Conservation (phyloP, 139 green algal genomes). For the Closterium sp. region DNA sequence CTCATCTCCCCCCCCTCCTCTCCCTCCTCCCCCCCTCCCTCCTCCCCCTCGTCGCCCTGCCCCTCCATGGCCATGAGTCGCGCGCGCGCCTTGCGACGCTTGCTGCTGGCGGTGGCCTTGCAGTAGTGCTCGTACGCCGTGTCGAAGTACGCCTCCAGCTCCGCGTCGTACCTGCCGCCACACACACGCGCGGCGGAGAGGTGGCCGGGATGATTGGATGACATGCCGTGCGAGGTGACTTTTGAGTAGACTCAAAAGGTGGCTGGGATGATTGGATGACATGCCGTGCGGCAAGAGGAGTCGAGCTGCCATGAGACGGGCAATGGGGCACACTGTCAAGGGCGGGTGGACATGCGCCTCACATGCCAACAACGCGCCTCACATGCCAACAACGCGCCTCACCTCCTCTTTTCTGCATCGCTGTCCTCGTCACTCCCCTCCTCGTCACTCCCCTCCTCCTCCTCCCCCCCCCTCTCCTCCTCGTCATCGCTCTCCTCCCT, state of each 20-base stretch:
- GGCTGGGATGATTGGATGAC: too few relatives aligned
- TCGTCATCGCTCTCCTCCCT: not conserved
- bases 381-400: not conserved
- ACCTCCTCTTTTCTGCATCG: not conserved
- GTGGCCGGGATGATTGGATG: not conserved
- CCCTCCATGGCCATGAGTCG: constrained; percentile 37
- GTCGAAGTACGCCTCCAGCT: constrained; percentile 83
- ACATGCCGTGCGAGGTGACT: not conserved
- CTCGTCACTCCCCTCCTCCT: constrained; percentile 15
- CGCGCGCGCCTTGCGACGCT: constrained; percentile 11
- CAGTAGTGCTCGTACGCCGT: constrained; percentile 81
- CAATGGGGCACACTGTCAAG: too few relatives aligned
- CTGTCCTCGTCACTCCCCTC: constrained; percentile 5
- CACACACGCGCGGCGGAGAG: not conserved
- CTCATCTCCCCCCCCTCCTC: constrained; percentile 38
- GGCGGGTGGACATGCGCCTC: too few relatives aligned
- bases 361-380: too few relatives aligned
- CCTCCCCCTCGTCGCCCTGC: constrained; percentile 22
- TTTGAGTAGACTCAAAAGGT: too few relatives aligned
- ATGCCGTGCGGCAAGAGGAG: not conserved
- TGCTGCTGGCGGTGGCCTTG: constrained; percentile 45
- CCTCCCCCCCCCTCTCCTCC: not conserved
- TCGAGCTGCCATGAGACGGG: not conserved
- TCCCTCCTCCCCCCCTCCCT: not conserved
- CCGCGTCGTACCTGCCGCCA: not conserved